Evolutionary conservation across 2,329 filamentous ascomycete species (phyloP).

Genomic region (Calonectria pauciramosa): DNA sequence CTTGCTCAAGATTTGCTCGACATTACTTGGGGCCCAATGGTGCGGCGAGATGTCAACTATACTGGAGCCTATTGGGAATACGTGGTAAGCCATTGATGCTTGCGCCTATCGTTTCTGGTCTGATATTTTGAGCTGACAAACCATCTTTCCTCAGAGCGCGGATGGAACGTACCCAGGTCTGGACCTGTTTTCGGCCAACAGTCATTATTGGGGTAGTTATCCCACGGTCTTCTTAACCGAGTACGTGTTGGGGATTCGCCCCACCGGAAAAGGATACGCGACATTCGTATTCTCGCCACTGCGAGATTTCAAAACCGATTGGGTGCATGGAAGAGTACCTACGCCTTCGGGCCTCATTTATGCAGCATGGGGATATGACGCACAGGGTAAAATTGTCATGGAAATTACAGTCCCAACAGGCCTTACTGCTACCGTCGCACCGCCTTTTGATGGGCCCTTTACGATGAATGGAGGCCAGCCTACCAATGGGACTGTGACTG

Average conservation of each 20-base stretch:
- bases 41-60: neutral
- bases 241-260: neutral
- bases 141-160: neutral
- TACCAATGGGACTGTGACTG: neutral
- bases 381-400: neutral
- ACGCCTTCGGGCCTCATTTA: neutral
- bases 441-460: neutral
- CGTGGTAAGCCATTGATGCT: neutral
- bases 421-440: neutral
- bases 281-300: neutral
- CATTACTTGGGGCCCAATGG: slow-evolving; percentile 1
- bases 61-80: slow-evolving; percentile 4
- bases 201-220: slow-evolving; percentile 2
- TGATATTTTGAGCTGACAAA: neutral
- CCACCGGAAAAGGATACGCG: neutral
- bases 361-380: neutral
- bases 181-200: neutral
- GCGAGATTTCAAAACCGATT: neutral
- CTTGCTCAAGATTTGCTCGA: neutral
- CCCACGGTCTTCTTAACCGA: neutral
- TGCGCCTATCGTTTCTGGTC: no score
- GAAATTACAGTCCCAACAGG: neutral
- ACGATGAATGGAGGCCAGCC: neutral
- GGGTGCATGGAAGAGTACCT: neutral
- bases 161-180: neutral